Conservation (phyloP, 306 rosid genomes). For the Cucurbita ficifolia region DNA sequence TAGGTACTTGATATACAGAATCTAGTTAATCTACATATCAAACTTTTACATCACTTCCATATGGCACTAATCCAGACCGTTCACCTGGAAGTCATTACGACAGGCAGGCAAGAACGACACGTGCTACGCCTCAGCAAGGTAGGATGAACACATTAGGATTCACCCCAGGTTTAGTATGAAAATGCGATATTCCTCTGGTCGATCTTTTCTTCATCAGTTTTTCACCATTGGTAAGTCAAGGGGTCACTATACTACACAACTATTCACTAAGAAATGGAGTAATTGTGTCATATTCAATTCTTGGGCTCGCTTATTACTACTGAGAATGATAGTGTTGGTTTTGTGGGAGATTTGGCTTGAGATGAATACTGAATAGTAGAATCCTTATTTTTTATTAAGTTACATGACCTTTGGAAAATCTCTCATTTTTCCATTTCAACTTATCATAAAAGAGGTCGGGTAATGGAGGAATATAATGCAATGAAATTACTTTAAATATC, state of each 20-base stretch:
- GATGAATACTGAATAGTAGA: too few relatives aligned
- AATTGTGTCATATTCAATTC: neutral
- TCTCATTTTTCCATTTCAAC: neutral
- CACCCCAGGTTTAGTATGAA: neutral
- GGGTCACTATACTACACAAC: neutral
- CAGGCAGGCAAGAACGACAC: too few relatives aligned
- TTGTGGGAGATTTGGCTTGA: too few relatives aligned
- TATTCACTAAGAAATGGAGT: neutral
- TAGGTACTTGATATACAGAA: neutral
- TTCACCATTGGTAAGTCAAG: neutral
- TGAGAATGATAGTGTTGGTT: too few relatives aligned
- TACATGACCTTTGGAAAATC: too few relatives aligned
- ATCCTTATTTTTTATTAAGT: too few relatives aligned
- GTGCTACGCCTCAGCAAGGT: neutral
- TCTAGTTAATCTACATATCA: neutral
- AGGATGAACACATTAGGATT: neutral
- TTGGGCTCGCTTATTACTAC: too few relatives aligned
- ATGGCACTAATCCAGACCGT: neutral
- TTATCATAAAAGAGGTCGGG: neutral
- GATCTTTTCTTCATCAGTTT: neutral
- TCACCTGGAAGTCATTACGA: too few relatives aligned
- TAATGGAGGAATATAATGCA: too few relatives aligned
- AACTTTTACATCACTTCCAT: neutral
- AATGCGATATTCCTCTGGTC: neutral
- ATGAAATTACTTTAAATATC: neutral